Percentiles rank a stretch among this genome's conserved stretches.
Conservation (phyloP, 148 eudicot species). For the Oxyria digyna region DNA sequence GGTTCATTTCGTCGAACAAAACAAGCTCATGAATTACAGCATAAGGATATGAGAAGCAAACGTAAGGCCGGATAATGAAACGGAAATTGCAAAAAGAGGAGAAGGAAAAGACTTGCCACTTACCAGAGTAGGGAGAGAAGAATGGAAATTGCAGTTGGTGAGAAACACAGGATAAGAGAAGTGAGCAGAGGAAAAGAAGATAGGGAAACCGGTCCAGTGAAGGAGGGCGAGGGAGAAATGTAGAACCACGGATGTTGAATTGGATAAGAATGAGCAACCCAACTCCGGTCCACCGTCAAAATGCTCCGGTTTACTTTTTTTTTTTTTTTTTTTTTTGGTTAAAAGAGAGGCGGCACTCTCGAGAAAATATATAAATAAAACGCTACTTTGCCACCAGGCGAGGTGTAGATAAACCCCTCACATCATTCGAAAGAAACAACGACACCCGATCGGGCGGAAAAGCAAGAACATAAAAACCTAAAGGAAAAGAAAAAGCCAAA, state of each 20-base stretch:
- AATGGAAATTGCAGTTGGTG: neutral
- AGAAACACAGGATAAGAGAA: neutral
- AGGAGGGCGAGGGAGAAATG: neutral
- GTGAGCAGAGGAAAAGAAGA: neutral
- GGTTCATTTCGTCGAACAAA: neutral
- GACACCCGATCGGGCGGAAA: too few relatives aligned
- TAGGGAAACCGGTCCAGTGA: neutral
- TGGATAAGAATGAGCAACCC: neutral
- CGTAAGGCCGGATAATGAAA: neutral
- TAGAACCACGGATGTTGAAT: neutral
- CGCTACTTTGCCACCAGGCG: too few relatives aligned
- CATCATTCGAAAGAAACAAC: too few relatives aligned
- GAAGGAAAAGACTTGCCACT: neutral
- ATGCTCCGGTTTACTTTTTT: neutral
- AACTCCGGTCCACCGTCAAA: neutral
- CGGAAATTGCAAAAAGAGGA: neutral
- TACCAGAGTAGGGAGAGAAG: neutral
- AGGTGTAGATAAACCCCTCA: too few relatives aligned
- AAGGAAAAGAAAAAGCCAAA: too few relatives aligned
- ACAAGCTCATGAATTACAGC: neutral
- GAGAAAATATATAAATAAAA: too few relatives aligned
- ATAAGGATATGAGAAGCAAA: neutral
- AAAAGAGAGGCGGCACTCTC: too few relatives aligned
- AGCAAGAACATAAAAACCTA: too few relatives aligned
- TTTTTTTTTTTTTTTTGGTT: too few relatives aligned